A percentile compares a stretch with the other conserved stretches of the same genome.
Conservation (phyloP, 176 grass and related monocot species). For the Aegilops sharonensis region DNA sequence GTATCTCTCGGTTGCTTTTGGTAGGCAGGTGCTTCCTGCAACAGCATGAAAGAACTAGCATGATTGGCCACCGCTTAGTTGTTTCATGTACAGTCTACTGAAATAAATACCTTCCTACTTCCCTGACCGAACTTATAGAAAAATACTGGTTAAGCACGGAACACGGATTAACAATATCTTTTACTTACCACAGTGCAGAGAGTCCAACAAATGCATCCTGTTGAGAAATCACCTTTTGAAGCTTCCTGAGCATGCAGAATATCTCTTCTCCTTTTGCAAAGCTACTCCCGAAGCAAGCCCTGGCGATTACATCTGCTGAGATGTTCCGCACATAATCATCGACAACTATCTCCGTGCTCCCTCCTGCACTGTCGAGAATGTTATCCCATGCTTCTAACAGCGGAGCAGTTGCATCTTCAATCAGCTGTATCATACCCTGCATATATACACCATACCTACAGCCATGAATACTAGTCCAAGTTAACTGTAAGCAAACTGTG, state of each 20-base stretch:
- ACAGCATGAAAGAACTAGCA: neutral
- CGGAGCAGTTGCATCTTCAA: slow-evolving; percentile 41
- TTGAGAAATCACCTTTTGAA: slow-evolving; percentile 53
- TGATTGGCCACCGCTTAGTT: neutral
- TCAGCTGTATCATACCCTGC: slow-evolving; percentile 63
- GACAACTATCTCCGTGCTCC: slow-evolving; percentile 57
- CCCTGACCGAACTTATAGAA: neutral
- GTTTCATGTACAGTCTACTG: neutral
- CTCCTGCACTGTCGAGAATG: slow-evolving; percentile 37
- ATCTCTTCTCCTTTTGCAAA: slow-evolving; percentile 69
- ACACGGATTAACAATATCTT: neutral
- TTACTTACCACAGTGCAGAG: slow-evolving; percentile 49
- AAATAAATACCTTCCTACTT: neutral
- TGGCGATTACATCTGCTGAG: slow-evolving; percentile 69
- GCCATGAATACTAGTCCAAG: neutral
- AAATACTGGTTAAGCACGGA: neutral
- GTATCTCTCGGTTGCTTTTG: slow-evolving; percentile 63
- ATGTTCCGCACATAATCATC: slow-evolving; percentile 59
- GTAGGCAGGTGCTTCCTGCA: slow-evolving; percentile 47
- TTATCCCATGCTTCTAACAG: slow-evolving; percentile 55
- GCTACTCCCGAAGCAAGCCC: slow-evolving; percentile 73
- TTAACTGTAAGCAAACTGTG: slow-evolving; percentile 11
- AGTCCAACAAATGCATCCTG: slow-evolving; percentile 23
- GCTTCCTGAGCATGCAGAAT: slow-evolving; percentile 52
- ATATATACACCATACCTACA: neutral